phyloP scores from a whole-genome alignment of 225 moss, liverwort and hornwort genomes.

The Physcomitrium patens region DNA sequence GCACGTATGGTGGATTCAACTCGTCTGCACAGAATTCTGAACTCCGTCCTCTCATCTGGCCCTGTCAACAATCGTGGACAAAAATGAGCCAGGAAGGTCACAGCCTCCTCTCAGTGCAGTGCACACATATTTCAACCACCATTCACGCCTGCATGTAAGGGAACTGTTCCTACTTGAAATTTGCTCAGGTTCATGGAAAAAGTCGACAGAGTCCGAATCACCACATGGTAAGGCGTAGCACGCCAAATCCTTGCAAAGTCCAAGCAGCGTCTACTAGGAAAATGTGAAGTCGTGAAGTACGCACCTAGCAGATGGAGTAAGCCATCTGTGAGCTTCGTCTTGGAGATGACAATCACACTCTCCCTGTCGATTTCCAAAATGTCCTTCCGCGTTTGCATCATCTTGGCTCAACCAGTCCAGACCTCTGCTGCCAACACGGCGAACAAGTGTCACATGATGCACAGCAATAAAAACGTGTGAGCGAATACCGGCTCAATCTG shows the following conservation, averaged over 20 bases:
- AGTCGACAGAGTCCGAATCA: background rate
- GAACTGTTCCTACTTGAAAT: background rate
- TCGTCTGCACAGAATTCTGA: slow-evolving; percentile 50
- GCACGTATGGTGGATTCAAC: slow-evolving; percentile 71
- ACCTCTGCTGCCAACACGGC: slow-evolving; percentile 17
- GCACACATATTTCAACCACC: slow-evolving; percentile 15
- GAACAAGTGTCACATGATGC: slow-evolving; percentile 25
- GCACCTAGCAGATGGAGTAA: slow-evolving; percentile 56
- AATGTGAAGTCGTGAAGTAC: background rate
- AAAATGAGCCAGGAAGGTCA: slow-evolving; percentile 24
- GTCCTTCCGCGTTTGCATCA: slow-evolving; percentile 51
- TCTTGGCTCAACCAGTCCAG: slow-evolving; percentile 28
- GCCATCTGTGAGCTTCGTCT: slow-evolving; percentile 61
- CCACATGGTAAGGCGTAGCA: background rate
- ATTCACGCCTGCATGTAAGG: background rate
- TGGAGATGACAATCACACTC: slow-evolving; percentile 55
- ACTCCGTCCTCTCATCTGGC: slow-evolving; percentile 57
- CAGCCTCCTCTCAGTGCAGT: slow-evolving; percentile 8
- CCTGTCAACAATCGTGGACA: slow-evolving; percentile 41
- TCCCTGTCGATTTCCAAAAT: slow-evolving; percentile 63
- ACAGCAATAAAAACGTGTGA: slow-evolving; percentile 19
- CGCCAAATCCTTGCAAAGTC: slow-evolving; percentile 13
- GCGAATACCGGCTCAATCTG: too few relatives aligned
- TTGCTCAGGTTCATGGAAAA: background rate
- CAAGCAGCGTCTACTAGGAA: background rate